Conservation (phyloP, 1,284 basidiomycete genomes). For the Xerocomus cyaneibrunnescens region DNA sequence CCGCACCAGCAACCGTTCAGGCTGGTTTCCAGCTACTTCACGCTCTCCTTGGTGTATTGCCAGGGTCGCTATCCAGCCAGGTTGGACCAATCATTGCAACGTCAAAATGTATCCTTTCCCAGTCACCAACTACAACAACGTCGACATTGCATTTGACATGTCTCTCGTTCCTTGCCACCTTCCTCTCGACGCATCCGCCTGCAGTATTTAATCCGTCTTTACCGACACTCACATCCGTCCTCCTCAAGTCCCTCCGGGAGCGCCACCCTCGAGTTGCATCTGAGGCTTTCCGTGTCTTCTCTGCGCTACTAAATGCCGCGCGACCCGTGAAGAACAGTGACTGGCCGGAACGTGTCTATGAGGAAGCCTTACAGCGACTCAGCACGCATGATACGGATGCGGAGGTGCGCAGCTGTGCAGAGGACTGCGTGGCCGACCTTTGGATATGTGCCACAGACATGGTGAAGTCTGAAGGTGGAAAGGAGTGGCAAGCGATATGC, state of each 20-base stretch:
- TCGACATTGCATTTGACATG: slow-evolving; percentile 77
- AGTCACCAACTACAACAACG: slow-evolving; percentile 64
- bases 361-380: slow-evolving; percentile 70
- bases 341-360: slow-evolving; percentile 72
- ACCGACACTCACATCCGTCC: slow-evolving; percentile 64
- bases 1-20: slow-evolving; percentile 76
- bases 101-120: slow-evolving; percentile 61
- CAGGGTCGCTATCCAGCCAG: slow-evolving; percentile 79
- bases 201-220: slow-evolving; percentile 63
- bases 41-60: slow-evolving; percentile 75
- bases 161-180: slow-evolving; percentile 81
- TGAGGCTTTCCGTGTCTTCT: slow-evolving; percentile 82
- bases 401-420: slow-evolving; percentile 83
- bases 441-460: slow-evolving; percentile 85
- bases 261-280: slow-evolving; percentile 76
- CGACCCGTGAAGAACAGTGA: slow-evolving; percentile 59
- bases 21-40: slow-evolving; percentile 82
- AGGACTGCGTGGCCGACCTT: slow-evolving; percentile 82
- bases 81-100: slow-evolving; percentile 61
- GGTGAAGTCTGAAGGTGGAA: slow-evolving; percentile 55
- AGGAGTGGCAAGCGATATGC: slow-evolving; percentile 83
- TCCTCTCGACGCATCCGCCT: slow-evolving; percentile 81
- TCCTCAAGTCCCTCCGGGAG: slow-evolving; percentile 72
- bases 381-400: slow-evolving; percentile 85
- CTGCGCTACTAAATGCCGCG: slow-evolving; percentile 61